Evolutionary conservation across 192 early-diverging fungal genomes (phyloP).

Genomic region (Chytriomyces hyalinus): DNA sequence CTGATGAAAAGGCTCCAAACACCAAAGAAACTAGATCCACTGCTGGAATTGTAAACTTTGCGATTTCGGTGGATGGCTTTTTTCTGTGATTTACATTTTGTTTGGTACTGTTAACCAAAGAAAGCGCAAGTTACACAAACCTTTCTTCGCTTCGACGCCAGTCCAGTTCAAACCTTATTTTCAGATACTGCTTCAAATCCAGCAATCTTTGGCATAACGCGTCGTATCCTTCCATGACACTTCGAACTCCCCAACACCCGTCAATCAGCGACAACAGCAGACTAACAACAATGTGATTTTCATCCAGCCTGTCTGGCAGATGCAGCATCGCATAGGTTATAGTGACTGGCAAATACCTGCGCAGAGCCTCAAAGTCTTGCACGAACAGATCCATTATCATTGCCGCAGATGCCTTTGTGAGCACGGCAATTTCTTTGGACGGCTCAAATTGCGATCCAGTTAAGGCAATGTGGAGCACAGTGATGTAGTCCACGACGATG

Average conservation of each 20-base stretch:
- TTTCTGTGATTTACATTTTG: background rate
- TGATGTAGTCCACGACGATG: slow-evolving; percentile 47
- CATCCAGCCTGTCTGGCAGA: slow-evolving; percentile 38
- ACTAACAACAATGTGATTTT: slow-evolving; percentile 32
- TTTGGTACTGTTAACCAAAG: background rate
- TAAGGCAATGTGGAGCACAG: slow-evolving; percentile 42
- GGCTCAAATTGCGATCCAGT: slow-evolving; percentile 40
- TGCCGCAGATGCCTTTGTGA: slow-evolving; percentile 37
- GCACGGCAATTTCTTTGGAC: slow-evolving; percentile 36
- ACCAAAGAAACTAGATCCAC: slow-evolving; percentile 41
- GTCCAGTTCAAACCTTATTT: slow-evolving; percentile 14
- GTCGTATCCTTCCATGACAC: slow-evolving; percentile 1
- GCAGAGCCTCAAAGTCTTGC: slow-evolving; percentile 44
- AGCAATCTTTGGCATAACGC: slow-evolving; percentile 17
- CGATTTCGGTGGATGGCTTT: slow-evolving; percentile 21
- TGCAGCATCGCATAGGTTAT: slow-evolving; percentile 53
- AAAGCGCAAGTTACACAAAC: background rate
- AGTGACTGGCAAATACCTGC: slow-evolving; percentile 46
- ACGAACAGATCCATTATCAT: slow-evolving; percentile 47
- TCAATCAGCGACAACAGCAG: slow-evolving; percentile 45
- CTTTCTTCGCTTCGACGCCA: slow-evolving; percentile 9
- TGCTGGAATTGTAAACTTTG: slow-evolving; percentile 37
- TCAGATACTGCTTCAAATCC: slow-evolving; percentile 29
- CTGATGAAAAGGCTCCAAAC: slow-evolving; percentile 44
- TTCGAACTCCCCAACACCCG: slow-evolving; percentile 39